These are phyloP conservation scores for Sporobolomyces pararoseus DNA, from an alignment of 768 basidiomycete genomes.

Conservation along the genomic window DNA sequence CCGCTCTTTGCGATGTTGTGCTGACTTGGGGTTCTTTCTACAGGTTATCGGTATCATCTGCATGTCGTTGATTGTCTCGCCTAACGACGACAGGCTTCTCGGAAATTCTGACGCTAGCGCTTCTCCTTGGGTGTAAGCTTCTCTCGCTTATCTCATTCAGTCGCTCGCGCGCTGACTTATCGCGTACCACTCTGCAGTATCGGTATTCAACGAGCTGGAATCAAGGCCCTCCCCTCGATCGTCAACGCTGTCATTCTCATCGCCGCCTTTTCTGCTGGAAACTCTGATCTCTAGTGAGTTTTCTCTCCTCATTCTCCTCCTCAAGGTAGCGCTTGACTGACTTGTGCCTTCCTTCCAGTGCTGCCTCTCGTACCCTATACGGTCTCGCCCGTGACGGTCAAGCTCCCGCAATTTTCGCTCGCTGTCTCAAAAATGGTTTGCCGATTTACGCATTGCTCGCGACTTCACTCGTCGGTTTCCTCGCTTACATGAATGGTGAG, in stretches of 20 bases:
- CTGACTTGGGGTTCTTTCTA: not conserved
- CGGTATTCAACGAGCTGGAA: slow-evolving; percentile 61
- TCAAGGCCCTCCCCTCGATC: slow-evolving; percentile 74
- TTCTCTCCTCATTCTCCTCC: not conserved
- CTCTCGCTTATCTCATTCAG: slow-evolving; percentile 51
- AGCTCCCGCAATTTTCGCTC: slow-evolving; percentile 74
- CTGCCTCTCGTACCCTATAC: slow-evolving; percentile 71
- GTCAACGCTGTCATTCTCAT: slow-evolving; percentile 60
- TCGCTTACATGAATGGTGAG: slow-evolving; percentile 66
- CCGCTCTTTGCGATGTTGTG: not conserved
- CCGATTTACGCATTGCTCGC: slow-evolving; percentile 70
- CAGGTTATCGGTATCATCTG: slow-evolving; percentile 58
- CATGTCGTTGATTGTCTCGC: slow-evolving; percentile 80
- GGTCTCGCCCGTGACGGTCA: slow-evolving; percentile 74
- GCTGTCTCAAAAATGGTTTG: slow-evolving; percentile 62
- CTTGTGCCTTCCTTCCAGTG: slow-evolving; percentile 47
- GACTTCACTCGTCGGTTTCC: slow-evolving; percentile 58
- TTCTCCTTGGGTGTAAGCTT: slow-evolving; percentile 64
- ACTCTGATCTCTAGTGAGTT: slow-evolving; percentile 48
- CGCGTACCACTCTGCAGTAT: not conserved
- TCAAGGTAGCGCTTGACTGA: not conserved
- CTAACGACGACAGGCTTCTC: slow-evolving; percentile 63
- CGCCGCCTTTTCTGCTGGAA: slow-evolving; percentile 88
- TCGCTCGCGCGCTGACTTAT: not conserved
- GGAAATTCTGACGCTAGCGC: slow-evolving; percentile 2